Base-by-base conservation (phyloP, 1,284 basidiomycete species). In the Sporisorium reilianum region DNA sequence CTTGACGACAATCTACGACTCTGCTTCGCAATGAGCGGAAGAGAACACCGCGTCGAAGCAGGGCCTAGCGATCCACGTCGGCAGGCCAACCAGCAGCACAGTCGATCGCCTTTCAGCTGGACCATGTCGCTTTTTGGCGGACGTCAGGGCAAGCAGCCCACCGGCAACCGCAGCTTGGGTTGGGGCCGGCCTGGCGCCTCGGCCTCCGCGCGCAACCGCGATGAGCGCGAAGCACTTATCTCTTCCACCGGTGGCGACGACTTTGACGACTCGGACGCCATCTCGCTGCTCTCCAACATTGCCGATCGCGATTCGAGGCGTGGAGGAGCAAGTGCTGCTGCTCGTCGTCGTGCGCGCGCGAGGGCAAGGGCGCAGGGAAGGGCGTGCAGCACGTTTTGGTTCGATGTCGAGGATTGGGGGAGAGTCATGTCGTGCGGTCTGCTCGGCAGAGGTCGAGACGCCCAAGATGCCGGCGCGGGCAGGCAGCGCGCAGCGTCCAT, bases 251-350 rank as follows among this genome's bases (percentile, higher is more conserved):
- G 58, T 2, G 62, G 60, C 2, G 75, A 77, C 48, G 75, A 62
- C 28, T 80, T 71, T 57, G 78, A 80, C 57, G 79, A 80, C 42
- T 67, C 70, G 25, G 79, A 80, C 46, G 79, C 79, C 51, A 80
- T 80, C 53, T 79, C 78, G 16, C 62, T 80, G 18, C 71, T 80
- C 26, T 64, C 58, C 59, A 78, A 78, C 53, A 80, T 80, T 42
- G 77, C 74, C 22, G 68, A 76, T 44, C 76, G 78, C 11, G 64
- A 73, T 22, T 62, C 75, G n/a, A n/a, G 64, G 12, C 48, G 56
- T 5, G 70, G 64, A 16, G 45, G 63, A 10, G 52, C 34, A 23
- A 22, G 36, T 34, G 45, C 38, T 18, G 59, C 61, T 6, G 63
- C 65, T 44, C 51, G 75, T n/a, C 54, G 66, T 26, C 54, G 73